Evolutionary conservation across 768 basidiomycete species (phyloP).

Genomic region (Tylopilus plumbeoviolaceoides): DNA sequence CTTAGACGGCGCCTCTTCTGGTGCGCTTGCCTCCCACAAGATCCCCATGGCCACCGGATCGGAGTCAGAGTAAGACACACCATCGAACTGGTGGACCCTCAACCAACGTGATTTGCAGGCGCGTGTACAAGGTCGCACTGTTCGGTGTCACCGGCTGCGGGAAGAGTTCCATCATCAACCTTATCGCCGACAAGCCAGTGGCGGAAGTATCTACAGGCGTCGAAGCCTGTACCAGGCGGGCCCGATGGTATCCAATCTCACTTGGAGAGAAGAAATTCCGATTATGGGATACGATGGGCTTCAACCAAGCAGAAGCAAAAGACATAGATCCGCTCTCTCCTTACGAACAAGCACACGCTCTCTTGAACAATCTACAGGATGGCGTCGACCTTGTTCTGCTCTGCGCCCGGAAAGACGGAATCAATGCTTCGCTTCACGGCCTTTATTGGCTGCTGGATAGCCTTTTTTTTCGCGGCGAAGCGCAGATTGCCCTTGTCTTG

Average conservation of each 20-base stretch:
- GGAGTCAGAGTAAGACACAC: slow-evolving; percentile 9
- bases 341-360: slow-evolving; percentile 29
- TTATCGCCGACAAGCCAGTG: slow-evolving; percentile 22
- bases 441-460: slow-evolving; percentile 38
- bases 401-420: slow-evolving; percentile 36
- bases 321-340: slow-evolving; percentile 15
- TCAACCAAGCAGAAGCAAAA: slow-evolving; percentile 23
- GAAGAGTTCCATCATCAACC: slow-evolving; percentile 30
- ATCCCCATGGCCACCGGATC: slow-evolving; percentile 3
- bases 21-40: not conserved
- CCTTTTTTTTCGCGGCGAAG: slow-evolving; percentile 35
- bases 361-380: slow-evolving; percentile 30
- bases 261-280: slow-evolving; percentile 20
- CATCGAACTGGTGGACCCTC: not conserved
- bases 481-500: slow-evolving; percentile 35
- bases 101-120: slow-evolving; percentile 12
- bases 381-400: slow-evolving; percentile 40
- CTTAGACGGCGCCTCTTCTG: not conserved
- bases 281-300: slow-evolving; percentile 34
- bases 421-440: slow-evolving; percentile 31
- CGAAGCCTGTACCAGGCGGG: slow-evolving; percentile 32
- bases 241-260: slow-evolving; percentile 18
- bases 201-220: slow-evolving; percentile 30
- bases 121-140: slow-evolving; percentile 21
- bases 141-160: slow-evolving; percentile 30